Percentiles rank a stretch among this genome's conserved stretches.
These are phyloP conservation scores for Amanita pallidorosea DNA, from an alignment of 768 basidiomycete species.

Conservation along the genomic window DNA sequence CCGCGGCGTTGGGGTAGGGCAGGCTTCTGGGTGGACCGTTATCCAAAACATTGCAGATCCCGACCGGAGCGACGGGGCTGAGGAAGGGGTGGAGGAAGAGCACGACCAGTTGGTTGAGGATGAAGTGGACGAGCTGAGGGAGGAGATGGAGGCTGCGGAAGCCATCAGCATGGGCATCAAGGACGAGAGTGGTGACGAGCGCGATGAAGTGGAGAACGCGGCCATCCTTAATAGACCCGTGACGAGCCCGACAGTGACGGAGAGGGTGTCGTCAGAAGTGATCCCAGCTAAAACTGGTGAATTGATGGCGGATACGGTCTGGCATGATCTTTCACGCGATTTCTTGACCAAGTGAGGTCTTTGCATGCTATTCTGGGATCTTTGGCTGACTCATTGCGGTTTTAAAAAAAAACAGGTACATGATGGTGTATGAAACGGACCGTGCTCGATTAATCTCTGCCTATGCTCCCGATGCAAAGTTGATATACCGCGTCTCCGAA, in stretches of 20 bases:
- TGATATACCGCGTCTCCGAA: not conserved
- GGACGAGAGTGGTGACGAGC: not conserved
- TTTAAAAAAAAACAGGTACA: not conserved
- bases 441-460: not conserved
- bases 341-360: not conserved
- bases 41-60: not conserved
- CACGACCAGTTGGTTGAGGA: not conserved
- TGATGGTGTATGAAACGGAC: not conserved
- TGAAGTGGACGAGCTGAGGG: not conserved
- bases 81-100: not conserved
- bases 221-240: not conserved
- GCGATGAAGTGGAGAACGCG: not conserved
- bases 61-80: not conserved
- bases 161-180: not conserved
- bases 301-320: not conserved
- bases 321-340: not conserved
- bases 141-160: not conserved
- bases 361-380: not conserved
- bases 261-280: not conserved
- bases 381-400: not conserved
- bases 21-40: constrained; percentile 1
- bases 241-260: not conserved
- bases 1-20: not conserved
- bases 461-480: constrained; percentile 1
- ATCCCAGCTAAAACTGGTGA: not conserved